phyloP scores from a whole-genome alignment of 2,329 filamentous ascomycete genomes.

The Aspergillus pseudoviridinutans region DNA sequence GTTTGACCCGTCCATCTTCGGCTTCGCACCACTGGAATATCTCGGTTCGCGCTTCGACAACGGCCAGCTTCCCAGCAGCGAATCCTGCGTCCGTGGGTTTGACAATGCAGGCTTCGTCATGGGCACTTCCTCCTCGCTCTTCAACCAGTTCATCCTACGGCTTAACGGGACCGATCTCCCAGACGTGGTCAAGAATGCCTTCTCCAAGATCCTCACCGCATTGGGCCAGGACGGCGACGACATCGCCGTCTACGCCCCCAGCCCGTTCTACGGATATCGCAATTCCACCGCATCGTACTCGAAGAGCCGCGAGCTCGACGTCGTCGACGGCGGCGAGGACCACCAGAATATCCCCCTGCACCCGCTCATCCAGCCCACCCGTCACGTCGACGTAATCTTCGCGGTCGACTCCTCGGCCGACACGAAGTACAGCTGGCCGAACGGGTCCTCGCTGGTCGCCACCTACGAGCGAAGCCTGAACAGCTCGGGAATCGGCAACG shows the following conservation, averaged over 20 bases:
- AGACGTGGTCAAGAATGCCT: conserved; percentile 47
- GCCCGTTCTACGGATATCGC: conserved; percentile 69
- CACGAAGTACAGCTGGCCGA: conserved; percentile 66
- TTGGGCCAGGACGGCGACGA: conserved; percentile 62
- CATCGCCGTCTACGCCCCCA: conserved; percentile 69
- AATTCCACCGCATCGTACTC: conserved; percentile 57
- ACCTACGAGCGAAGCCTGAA: conserved; percentile 66
- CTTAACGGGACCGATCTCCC: conserved; percentile 55
- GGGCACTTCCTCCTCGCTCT: conserved; percentile 79
- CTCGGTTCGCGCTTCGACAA: conserved; percentile 68
- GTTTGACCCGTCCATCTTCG: conserved; percentile 68
- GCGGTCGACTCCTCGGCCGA: conserved; percentile 76
- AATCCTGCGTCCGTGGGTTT: conserved; percentile 69
- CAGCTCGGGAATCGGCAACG: conserved; percentile 55
- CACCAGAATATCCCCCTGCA: conserved; percentile 75
- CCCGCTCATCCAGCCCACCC: conserved; percentile 69
- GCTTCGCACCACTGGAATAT: conserved; percentile 67
- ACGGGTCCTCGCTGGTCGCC: conserved; percentile 69
- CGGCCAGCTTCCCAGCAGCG: conserved; percentile 54
- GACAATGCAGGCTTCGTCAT: conserved; percentile 81
- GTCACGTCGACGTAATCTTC: conserved; percentile 74
- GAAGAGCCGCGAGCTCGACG: conserved; percentile 53
- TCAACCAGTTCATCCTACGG: conserved; percentile 71
- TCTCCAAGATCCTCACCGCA: conserved; percentile 50
- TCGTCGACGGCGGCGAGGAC: conserved; percentile 77